These are phyloP conservation scores for Picea sitchensis DNA, from an alignment of 75 land plant species.

Conservation along the genomic window DNA sequence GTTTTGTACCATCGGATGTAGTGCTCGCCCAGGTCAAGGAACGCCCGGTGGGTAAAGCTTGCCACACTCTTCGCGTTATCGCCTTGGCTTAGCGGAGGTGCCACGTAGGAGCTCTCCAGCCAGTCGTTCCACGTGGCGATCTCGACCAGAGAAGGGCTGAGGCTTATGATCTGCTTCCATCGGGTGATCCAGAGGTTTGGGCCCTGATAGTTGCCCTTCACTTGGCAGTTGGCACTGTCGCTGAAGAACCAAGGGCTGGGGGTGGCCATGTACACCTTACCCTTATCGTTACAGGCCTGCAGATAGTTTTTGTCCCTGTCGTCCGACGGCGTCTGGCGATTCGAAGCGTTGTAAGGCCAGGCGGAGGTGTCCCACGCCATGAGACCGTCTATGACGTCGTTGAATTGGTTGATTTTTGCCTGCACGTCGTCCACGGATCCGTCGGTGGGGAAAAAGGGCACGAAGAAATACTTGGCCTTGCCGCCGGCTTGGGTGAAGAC, in stretches of 20 bases:
- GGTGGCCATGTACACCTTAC: too few relatives aligned
- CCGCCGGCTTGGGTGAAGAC: conserved; percentile 9
- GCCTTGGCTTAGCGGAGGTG: neutral
- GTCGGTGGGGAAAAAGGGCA: conserved; percentile 16
- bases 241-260: too few relatives aligned
- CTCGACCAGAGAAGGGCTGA: conserved; percentile 11
- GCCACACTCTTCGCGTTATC: neutral
- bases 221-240: neutral
- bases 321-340: too few relatives aligned
- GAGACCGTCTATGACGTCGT: conserved; percentile 14
- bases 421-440: conserved; percentile 4
- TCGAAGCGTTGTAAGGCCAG: too few relatives aligned
- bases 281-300: too few relatives aligned
- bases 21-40: neutral
- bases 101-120: conserved; percentile 14
- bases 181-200: conserved; percentile 18
- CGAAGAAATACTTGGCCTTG: conserved; percentile 6
- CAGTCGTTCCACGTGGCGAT: neutral
- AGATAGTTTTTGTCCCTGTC: too few relatives aligned
- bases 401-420: neutral
- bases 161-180: conserved; percentile 22
- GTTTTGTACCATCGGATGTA: neutral
- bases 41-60: conserved; percentile 9
- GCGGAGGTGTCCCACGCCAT: too few relatives aligned
- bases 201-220: conserved; percentile 30